Evolutionary conservation across 106 monocot genomes (phyloP), one percentile per base, ranked within the genome.

Genomic region (Dendrobium huoshanense): DNA sequence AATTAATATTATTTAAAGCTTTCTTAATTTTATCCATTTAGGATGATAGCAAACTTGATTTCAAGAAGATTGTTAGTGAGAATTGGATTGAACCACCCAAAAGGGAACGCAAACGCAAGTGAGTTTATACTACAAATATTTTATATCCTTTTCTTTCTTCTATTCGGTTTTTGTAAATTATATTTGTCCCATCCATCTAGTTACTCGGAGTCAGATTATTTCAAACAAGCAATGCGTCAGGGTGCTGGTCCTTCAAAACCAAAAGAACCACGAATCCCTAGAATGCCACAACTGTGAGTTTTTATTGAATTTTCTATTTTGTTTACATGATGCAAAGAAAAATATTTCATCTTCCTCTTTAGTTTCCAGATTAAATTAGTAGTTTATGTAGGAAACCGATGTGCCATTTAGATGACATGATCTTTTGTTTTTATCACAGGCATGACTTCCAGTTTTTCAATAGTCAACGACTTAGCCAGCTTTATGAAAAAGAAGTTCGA

Each of bases 391-490:
- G 5, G 42, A 48, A 22, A 19, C 11, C 9, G 24, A 76, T 22
- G 42, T 5, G n/a, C 19, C 3, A 1, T 47, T 48, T 41, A 25
- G 43, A 10, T 73, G 33, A 76, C 40, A 44, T n/a, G 22, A 22
- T 44, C 22, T 76, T 56, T 15, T 78, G 78, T 20, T 78, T 17
- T 24, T 24, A 29, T 85, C 79, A 72, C 87, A 92, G 92, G 77
- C 88, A 89, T 67, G 92, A 92, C 77, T 92, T 92, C 76, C 92
- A 92, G 86, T 92, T 92, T 89, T 92, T 92, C 56, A 89, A 92
- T 75, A 86, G 84, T 6, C 84, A 82, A 42, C 89, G 92, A 29
- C 70, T 92, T 41, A 89, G 59, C 75, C 84, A 92, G 77, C 64
- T 92, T 55, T 92, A 86, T 81, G 92, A 92, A 72, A 92, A 92